Percentiles rank a stretch among this genome's conserved stretches.
phyloP scores from a whole-genome alignment of 305 asterid species.

The Solanum hybrid region DNA sequence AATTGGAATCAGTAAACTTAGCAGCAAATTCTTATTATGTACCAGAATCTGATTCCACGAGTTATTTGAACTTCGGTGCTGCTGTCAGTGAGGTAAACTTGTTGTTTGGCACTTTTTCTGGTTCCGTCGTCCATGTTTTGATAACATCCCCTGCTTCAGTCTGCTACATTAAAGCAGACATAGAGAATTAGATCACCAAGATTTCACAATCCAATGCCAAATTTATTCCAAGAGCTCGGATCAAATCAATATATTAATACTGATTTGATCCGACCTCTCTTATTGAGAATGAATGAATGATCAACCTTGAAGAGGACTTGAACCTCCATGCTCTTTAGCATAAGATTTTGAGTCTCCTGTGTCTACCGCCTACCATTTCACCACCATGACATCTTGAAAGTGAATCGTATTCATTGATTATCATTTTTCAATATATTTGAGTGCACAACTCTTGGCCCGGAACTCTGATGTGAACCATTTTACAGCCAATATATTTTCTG shows the following conservation, averaged over 20 bases:
- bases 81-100: constrained; percentile 60
- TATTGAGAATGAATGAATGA: neutral
- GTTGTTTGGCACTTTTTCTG: neutral
- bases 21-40: constrained; percentile 50
- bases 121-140: neutral
- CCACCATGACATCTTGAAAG: neutral
- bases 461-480: constrained; percentile 40
- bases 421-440: neutral
- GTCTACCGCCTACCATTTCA: neutral
- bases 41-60: constrained; percentile 29
- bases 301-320: neutral
- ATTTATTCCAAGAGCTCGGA: neutral
- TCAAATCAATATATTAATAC: neutral
- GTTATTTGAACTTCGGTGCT: constrained; percentile 59
- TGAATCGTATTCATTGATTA: neutral
- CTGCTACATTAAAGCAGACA: neutral
- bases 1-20: constrained; percentile 31
- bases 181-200: neutral
- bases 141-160: neutral
- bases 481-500: neutral
- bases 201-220: neutral
- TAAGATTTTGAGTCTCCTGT: neutral
- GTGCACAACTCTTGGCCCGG: constrained; percentile 26
- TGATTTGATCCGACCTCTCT: neutral
- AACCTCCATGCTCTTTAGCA: neutral